A percentile compares a stretch with the other conserved stretches of the same genome.
Conservation (phyloP, 257 asterid genomes). For the Penstemon barbatus region DNA sequence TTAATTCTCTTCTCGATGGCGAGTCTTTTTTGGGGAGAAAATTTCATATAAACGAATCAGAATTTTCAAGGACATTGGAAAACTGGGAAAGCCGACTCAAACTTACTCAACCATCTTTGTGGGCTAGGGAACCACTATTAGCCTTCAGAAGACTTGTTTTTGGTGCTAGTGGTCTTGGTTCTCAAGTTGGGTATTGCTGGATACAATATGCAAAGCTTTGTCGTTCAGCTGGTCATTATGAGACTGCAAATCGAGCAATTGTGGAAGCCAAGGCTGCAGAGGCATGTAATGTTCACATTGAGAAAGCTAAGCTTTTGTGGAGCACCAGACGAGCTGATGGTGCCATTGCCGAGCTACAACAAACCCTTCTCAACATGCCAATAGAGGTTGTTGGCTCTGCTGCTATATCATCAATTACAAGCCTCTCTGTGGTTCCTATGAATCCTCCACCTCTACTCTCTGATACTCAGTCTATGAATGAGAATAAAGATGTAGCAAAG, state of each 20-base stretch:
- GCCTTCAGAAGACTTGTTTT: constrained; percentile 92
- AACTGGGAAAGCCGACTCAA: constrained; percentile 92
- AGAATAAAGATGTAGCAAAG: constrained; percentile 72
- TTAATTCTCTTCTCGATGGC: constrained; percentile 72
- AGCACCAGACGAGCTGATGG: constrained; percentile 91
- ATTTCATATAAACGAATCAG: constrained; percentile 61
- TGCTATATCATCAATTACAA: constrained; percentile 83
- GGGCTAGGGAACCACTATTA: constrained; percentile 99
- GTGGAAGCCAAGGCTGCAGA: constrained; percentile 84
- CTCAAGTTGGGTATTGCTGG: constrained; percentile 92
- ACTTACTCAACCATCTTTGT: constrained; percentile 90
- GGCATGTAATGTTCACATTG: constrained; percentile 87
- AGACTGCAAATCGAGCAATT: constrained; percentile 93
- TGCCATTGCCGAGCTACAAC: constrained; percentile 98
- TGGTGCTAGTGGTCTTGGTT: constrained; percentile 70
- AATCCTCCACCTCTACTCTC: constrained; percentile 65
- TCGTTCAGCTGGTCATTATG: constrained; percentile 97
- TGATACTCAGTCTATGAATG: constrained; percentile 56
- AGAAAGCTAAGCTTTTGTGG: constrained; percentile 98
- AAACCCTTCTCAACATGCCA: constrained; percentile 89
- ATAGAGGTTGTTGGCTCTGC: constrained; percentile 78
- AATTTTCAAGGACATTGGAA: constrained; percentile 57
- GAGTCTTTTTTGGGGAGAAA: constrained; percentile 70
- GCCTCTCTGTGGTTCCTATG: constrained; percentile 78
- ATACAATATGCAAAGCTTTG: constrained; percentile 93